Evolutionary conservation across 2,329 filamentous ascomycete genomes (phyloP), one percentile per base, ranked within the genome.

Genomic region (Fusarium continuum): DNA sequence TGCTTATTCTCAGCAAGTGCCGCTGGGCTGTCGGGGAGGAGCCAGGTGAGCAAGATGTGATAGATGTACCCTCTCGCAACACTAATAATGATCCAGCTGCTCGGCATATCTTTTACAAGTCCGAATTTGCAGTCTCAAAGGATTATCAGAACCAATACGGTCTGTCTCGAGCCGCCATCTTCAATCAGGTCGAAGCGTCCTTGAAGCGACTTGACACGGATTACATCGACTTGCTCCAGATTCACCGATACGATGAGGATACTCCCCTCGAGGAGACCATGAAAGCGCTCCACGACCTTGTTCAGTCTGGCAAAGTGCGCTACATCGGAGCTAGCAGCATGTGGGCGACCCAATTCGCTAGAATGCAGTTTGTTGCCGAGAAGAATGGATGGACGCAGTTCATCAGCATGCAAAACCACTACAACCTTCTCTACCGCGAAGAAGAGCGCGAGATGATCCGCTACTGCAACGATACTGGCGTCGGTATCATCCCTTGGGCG

Each of bases 371-470:
- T 36, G 75, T 76, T 2, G 85, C 85, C 2, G 80, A 85, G 45
- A 79, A 80, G 63, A 76, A 85, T 43, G 79, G 81, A 8, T 87
- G 82, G 83, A 83, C 80, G 0, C 82, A 85, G 64, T 86, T 86
- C 50, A 73, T 86, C 29, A 80, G 76, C 10, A 87, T 87, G 84
- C 83, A 87, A 62, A 84, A 85, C 54, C 76, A 80, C 13, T 82
- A 86, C 61, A 85, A 82, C 48, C 69, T 84, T 0, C 61, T 82
- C 0, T 86, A 86, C 61, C 78, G 87, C 2, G 87, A 90, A 64
- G 87, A 89, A 48, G 86, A 79, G 65, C 72, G 76, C 1, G 77
- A 79, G 63, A 79, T 79, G 77, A 78, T 68, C 14, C 70, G 74
- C 1, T 81, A 75, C 53, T 81, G 79, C 44, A 74, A 77, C 6